Base-by-base conservation (phyloP, 225 moss, liverwort and hornwort genomes). In the Antitrichia curtipendula region DNA sequence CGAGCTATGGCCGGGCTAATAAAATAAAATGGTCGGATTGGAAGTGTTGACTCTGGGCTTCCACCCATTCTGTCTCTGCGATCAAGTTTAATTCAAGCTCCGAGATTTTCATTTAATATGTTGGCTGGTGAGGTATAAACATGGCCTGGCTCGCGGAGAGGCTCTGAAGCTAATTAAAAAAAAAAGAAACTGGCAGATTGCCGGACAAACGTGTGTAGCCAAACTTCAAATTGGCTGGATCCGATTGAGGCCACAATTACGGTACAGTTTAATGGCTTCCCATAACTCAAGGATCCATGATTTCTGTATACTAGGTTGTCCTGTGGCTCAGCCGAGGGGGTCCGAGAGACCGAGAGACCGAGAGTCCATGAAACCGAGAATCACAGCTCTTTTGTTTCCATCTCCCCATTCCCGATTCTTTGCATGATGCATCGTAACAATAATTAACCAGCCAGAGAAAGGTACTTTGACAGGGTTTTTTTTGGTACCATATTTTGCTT, bases 351-450 rank as follows among this genome's bases (percentile, higher is more conserved):
- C 52, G 49, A 49, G 50, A 13, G 58, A 4, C 17, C 13, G 4
- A 25, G 59, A 10, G 59, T 59, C 53, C 53, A 4, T 12, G 49
- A 49, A 13, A 49, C 49, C 5, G 1, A 75, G 5, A 22, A 36
- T 75, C 7, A 3, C 8, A 36, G 23, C 22, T 52, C 50, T 52
- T 75, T 75, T 22, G 34, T 52, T 75, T 52, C 22, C 52, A 75
- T 75, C 18, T 73, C 5, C 9, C 3, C 1, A 41, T 9, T 13
- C 5, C 4, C 0, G 31, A 62, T 62, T 14, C 62, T 31, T 62
- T 4, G 4, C 27, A 43, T 16, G 3, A 16, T 2, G 3, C 17
- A 10, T 29, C 2, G 0, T 17, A 16, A 43, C 1, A 3, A n/a
- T 29, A 4, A 72, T 10, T 3, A 41, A 25, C 27, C 2, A 13